phyloP scores from a whole-genome alignment of 192 early-diverging fungal genomes.

The Coemansia sp. region DNA sequence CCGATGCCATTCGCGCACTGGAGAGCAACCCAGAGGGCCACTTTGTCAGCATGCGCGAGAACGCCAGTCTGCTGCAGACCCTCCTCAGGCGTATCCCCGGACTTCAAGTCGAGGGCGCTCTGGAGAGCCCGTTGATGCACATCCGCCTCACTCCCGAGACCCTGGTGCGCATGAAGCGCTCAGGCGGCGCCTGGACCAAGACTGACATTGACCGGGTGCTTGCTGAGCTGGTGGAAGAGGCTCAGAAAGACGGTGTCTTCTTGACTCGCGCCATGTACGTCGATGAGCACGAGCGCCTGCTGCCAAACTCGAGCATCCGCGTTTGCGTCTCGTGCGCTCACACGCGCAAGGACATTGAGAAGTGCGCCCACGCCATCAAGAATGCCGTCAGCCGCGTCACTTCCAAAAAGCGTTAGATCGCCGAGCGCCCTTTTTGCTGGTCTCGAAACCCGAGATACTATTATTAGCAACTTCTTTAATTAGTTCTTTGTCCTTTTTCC shows the following conservation, averaged over 20 bases:
- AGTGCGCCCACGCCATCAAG: conserved; percentile 75
- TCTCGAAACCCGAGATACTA: neutral
- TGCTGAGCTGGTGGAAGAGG: conserved; percentile 81
- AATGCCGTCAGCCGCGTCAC: conserved; percentile 63
- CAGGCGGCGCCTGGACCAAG: conserved; percentile 57
- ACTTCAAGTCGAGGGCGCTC: conserved; percentile 56
- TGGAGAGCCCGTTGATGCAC: conserved; percentile 75
- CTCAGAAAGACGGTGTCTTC: conserved; percentile 80
- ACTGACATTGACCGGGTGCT: conserved; percentile 61
- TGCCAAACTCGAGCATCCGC: conserved; percentile 81
- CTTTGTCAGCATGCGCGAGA: conserved; percentile 64
- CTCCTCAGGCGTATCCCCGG: conserved; percentile 59
- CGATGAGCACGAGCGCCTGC: conserved; percentile 72
- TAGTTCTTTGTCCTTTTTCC: neutral
- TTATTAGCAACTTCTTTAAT: neutral
- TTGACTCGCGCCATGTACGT: conserved; percentile 89
- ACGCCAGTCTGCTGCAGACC: conserved; percentile 64
- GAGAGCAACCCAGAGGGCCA: conserved; percentile 33
- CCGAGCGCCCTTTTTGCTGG: neutral
- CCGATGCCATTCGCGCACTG: conserved; percentile 70
- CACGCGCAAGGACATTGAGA: conserved; percentile 83
- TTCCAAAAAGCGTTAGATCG: conserved; percentile 51
- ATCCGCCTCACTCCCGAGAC: conserved; percentile 62
- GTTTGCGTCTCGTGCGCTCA: conserved; percentile 76
- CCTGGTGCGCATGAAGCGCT: conserved; percentile 70